A percentile compares a stretch with the other conserved stretches of the same genome.
These are phyloP conservation scores for Soucietia sequanensis DNA, from an alignment of 805 yeast genomes.

Conservation along the genomic window DNA sequence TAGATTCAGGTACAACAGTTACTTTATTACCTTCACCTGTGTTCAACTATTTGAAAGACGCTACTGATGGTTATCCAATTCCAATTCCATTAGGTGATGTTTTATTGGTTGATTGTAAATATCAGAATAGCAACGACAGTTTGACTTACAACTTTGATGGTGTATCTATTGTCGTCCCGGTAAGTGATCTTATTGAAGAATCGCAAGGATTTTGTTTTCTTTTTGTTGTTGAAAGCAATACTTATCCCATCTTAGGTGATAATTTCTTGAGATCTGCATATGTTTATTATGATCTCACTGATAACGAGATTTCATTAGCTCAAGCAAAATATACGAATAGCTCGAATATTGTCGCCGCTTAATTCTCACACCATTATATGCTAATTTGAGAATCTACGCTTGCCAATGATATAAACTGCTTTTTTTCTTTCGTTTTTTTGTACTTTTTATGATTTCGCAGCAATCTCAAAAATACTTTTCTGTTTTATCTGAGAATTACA, in stretches of 20 bases:
- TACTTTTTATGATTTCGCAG: too few relatives aligned
- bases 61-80: too few relatives aligned
- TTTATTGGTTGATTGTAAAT: too few relatives aligned
- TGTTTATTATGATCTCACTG: conserved; percentile 57
- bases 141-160: conserved; percentile 18
- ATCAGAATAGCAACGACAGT: too few relatives aligned
- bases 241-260: conserved; percentile 19
- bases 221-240: conserved; percentile 12
- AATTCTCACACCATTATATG: too few relatives aligned
- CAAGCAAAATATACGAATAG: conserved; percentile 35
- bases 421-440: too few relatives aligned
- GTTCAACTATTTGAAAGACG: too few relatives aligned
- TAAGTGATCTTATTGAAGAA: conserved; percentile 10
- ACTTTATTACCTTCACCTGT: conserved; percentile 40
- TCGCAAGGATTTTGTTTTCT: conserved; percentile 13
- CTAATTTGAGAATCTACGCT: too few relatives aligned
- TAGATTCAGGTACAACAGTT: conserved; percentile 38
- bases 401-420: too few relatives aligned
- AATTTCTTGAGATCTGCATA: conserved; percentile 57
- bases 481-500: too few relatives aligned
- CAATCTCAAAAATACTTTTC: too few relatives aligned
- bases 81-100: too few relatives aligned
- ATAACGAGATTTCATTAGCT: conserved; percentile 51
- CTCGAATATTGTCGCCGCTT: neutral
- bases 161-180: conserved; percentile 14